phyloP scores from a whole-genome alignment of 257 asterid species.

The Lantana camara region DNA sequence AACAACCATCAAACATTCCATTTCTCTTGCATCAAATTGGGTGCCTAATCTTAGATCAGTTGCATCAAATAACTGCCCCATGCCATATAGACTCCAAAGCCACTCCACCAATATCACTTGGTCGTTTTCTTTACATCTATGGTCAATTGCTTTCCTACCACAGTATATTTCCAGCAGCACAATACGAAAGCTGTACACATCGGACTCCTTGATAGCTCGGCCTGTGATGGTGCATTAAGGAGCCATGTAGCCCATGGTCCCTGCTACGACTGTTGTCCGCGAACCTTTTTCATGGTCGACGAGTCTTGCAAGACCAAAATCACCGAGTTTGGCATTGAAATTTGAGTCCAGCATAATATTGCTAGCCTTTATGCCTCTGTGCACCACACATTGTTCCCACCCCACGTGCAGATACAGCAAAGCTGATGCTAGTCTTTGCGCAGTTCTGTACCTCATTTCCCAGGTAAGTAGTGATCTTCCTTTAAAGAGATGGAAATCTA shows the following conservation, averaged over 20 bases:
- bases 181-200: slow-evolving; percentile 38
- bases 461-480: too few species aligned
- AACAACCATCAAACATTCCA: slow-evolving; percentile 29
- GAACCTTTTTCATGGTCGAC: slow-evolving; percentile 41
- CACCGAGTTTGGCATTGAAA: slow-evolving; percentile 50
- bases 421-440: slow-evolving; percentile 42
- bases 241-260: slow-evolving; percentile 30
- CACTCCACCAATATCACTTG: slow-evolving; percentile 37
- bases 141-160: slow-evolving; percentile 36
- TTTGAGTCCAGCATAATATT: slow-evolving; percentile 48
- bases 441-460: slow-evolving; percentile 37
- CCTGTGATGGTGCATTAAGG: slow-evolving; percentile 19
- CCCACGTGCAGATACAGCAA: slow-evolving; percentile 47
- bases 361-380: slow-evolving; percentile 44
- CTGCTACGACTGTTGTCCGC: slow-evolving; percentile 3
- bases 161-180: slow-evolving; percentile 39
- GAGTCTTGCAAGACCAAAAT: slow-evolving; percentile 52
- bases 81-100: slow-evolving; percentile 42
- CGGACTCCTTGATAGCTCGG: slow-evolving; percentile 46
- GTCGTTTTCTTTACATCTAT: not conserved
- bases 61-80: slow-evolving; percentile 29
- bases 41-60: slow-evolving; percentile 33
- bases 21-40: slow-evolving; percentile 23
- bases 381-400: slow-evolving; percentile 40
- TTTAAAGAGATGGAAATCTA: slow-evolving; percentile 21